A percentile compares a stretch with the other conserved stretches of the same genome.
These are phyloP conservation scores for Luzula sylvatica DNA, from an alignment of 176 grass and related monocot species.

Conservation along the genomic window DNA sequence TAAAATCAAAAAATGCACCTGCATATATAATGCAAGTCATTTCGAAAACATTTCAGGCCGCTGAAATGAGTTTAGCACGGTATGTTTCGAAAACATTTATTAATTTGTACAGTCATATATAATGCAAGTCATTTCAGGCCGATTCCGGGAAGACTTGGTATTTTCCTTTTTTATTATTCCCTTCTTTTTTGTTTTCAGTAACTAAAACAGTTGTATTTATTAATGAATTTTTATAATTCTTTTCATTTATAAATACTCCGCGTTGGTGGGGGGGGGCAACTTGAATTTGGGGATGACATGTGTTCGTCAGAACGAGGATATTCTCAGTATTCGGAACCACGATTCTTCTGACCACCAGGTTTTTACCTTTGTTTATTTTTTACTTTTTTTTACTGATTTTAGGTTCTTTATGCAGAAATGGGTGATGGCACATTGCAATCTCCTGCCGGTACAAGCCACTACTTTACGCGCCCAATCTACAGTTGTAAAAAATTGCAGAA, in stretches of 20 bases:
- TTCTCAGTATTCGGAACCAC: conserved; percentile 90
- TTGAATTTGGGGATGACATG: conserved; percentile 82
- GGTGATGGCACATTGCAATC: no score
- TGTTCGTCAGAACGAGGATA: conserved; percentile 95
- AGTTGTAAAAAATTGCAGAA: no score
- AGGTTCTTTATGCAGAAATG: conserved; percentile 25
- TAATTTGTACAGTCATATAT: not conserved
- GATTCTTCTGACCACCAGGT: conserved; percentile 91
- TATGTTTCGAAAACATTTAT: conserved; percentile 17
- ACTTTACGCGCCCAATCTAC: no score
- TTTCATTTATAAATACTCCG: conserved; percentile 54
- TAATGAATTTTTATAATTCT: no score
- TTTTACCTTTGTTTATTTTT: conserved; percentile 11
- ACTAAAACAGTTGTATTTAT: not conserved
- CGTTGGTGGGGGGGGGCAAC: conserved; percentile 87
- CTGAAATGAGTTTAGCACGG: conserved; percentile 88
- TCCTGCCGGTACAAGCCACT: no score
- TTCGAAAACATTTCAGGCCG: conserved; percentile 74
- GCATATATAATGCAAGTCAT: conserved; percentile 46
- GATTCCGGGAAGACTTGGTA: conserved; percentile 99
- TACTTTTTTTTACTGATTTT: not conserved
- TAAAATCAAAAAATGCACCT: no score
- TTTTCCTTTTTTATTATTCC: conserved; percentile 18
- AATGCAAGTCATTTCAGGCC: conserved; percentile 88
- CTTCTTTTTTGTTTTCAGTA: no score